Conservation (phyloP, 2,329 filamentous ascomycete genomes). For the Coleophoma crateriformis region DNA sequence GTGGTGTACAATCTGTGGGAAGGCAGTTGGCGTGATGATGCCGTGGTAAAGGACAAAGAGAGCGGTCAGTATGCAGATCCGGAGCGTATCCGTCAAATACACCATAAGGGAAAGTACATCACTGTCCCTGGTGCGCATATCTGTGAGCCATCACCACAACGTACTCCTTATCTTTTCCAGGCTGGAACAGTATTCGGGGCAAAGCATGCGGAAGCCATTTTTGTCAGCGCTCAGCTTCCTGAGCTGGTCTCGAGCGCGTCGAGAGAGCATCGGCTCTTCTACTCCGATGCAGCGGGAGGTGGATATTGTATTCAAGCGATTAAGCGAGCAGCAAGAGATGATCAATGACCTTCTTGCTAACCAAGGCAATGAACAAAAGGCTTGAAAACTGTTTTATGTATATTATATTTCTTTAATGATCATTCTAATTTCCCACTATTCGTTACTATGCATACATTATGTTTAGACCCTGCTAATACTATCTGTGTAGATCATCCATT, state of each 20-base stretch:
- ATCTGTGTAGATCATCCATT: no score
- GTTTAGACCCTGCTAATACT: no score
- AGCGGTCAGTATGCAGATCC: conserved; percentile 53
- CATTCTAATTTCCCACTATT: no score
- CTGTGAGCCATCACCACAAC: conserved; percentile 58
- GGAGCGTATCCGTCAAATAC: conserved; percentile 54
- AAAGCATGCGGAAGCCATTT: conserved; percentile 66
- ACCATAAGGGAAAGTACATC: conserved; percentile 61
- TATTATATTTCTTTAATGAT: no score
- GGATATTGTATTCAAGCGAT: no score
- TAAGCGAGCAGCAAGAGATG: no score
- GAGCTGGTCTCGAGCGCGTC: conserved; percentile 38
- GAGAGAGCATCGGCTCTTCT: no score
- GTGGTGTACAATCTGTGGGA: conserved; percentile 63
- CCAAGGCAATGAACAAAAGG: no score
- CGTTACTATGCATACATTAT: no score
- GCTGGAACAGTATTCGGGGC: conserved; percentile 62
- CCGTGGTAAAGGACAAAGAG: conserved; percentile 52
- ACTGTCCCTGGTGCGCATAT: conserved; percentile 60
- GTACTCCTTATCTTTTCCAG: conserved; percentile 62
- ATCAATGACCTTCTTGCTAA: no score
- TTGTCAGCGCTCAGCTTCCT: conserved; percentile 61
- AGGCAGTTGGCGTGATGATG: conserved; percentile 62
- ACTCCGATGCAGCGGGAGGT: no score
- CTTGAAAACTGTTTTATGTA: no score